Percentiles rank a stretch among this genome's conserved stretches.
Conservation (phyloP, 202 grass and related monocot species). For the Brachypodium distachyon region DNA sequence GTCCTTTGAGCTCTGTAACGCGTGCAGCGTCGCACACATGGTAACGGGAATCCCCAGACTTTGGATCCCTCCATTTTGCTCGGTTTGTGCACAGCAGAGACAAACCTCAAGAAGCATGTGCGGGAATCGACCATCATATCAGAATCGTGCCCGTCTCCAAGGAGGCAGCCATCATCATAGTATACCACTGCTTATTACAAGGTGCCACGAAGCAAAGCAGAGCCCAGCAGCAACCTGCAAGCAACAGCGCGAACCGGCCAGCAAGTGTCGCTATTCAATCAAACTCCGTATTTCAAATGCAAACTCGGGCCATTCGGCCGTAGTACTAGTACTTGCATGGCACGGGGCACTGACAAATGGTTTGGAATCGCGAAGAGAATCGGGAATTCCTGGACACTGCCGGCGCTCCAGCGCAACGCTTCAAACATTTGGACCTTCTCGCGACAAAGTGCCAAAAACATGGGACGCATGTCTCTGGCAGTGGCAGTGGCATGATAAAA, state of each 20-base stretch:
- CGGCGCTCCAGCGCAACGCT: neutral
- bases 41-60: neutral
- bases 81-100: neutral
- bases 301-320: neutral
- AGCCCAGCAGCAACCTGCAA: neutral
- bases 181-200: neutral
- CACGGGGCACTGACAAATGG: neutral
- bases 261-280: neutral
- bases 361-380: neutral
- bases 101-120: neutral
- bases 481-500: neutral
- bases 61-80: neutral
- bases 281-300: neutral
- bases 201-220: no score
- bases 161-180: neutral
- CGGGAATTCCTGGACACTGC: no score
- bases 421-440: conserved; percentile 7
- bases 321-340: no score
- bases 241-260: neutral
- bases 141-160: neutral
- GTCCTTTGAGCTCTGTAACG: neutral
- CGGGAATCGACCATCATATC: neutral
- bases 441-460: neutral
- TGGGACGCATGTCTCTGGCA: neutral
- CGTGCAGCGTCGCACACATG: neutral